Base-by-base conservation (phyloP, 352 stramenopile genomes). In the Blastocystis sp. region DNA sequence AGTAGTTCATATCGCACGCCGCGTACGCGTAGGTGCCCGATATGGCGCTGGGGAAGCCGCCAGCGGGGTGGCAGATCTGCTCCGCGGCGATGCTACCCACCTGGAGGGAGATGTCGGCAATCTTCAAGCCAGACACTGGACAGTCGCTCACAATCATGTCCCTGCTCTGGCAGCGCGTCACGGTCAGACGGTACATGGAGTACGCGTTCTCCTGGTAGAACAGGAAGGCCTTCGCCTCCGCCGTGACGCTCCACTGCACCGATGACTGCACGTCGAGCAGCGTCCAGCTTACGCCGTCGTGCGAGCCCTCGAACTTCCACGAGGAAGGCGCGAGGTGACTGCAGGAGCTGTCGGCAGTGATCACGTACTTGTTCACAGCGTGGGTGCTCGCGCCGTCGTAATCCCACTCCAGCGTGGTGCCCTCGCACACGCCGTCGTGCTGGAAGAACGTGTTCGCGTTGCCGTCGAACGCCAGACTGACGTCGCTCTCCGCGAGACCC, bases 121-220 rank as follows among this genome's bases (percentile, higher is more conserved):
- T 24, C 26, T 41, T 50, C 51, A 85, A 2, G 50, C 74, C 74
- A 1, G 29, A 10, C 2, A n/a, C 10, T 2, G 74, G 51, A 31
- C 74, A 85, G 33, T 19, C 51, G 33, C 16, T 69, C 33, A 59
- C 35, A 51, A 16, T 51, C 6, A 6, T 55, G 62, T n/a, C n/a
- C 35, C 19, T 16, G 37, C 19, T 62, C 63, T 89, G 63, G 60
- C 79, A 89, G 26, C 41, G 63, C n/a, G 33, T 80, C 6, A 89
- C 62, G 12, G 37, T 31, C 2, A 89, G 31, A 3, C 62, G 41
- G 67, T 67, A 89, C 16, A 66, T 19, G 0, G 63, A 29, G 60
- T 79, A 89, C n/a, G 31, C 55, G 55, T 89, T 63, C 2, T 78
- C 45, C 19, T 89, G 78, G 51, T 80, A 76, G 79, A 89, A 89